phyloP scores from a whole-genome alignment of 2,329 filamentous ascomycete genomes.

The Penicillium sp. region DNA sequence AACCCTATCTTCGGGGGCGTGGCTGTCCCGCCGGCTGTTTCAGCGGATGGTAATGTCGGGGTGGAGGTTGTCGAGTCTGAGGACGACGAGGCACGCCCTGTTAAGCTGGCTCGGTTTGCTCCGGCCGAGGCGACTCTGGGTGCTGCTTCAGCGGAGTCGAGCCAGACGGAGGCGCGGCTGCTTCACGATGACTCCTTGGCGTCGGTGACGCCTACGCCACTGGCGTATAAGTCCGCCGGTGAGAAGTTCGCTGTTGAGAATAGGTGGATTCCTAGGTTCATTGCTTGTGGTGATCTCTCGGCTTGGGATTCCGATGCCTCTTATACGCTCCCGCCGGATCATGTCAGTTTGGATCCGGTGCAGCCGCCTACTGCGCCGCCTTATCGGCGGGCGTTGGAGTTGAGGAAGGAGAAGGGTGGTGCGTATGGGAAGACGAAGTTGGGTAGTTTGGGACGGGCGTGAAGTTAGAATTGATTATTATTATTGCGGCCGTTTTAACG shows the following conservation, averaged over 20 bases:
- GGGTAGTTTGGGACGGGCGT: too few species aligned
- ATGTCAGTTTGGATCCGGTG: conserved; percentile 79
- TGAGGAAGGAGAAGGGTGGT: conserved; percentile 66
- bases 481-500: too few species aligned
- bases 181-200: too few species aligned
- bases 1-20: conserved; percentile 36
- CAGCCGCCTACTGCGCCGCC: conserved; percentile 93
- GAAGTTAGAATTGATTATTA: too few species aligned
- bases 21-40: conserved; percentile 21
- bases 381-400: conserved; percentile 81
- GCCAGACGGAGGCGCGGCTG: too few species aligned
- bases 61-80: conserved; percentile 31
- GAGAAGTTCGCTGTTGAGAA: conserved; percentile 37
- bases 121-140: too few species aligned
- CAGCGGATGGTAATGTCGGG: conserved; percentile 27
- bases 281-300: conserved; percentile 93
- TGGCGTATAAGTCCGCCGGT: conserved; percentile 20
- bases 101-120: too few species aligned
- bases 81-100: conserved; percentile 39
- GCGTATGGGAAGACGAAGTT: conserved; percentile 65
- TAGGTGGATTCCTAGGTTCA: conserved; percentile 85
- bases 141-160: too few species aligned
- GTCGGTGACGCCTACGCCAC: too few species aligned
- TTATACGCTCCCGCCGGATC: conserved; percentile 76
- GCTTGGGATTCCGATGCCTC: conserved; percentile 93